A percentile compares a stretch with the other conserved stretches of the same genome.
These are phyloP conservation scores for Ambrosiella beaveri DNA, from an alignment of 2,329 filamentous ascomycete genomes.

Conservation along the genomic window DNA sequence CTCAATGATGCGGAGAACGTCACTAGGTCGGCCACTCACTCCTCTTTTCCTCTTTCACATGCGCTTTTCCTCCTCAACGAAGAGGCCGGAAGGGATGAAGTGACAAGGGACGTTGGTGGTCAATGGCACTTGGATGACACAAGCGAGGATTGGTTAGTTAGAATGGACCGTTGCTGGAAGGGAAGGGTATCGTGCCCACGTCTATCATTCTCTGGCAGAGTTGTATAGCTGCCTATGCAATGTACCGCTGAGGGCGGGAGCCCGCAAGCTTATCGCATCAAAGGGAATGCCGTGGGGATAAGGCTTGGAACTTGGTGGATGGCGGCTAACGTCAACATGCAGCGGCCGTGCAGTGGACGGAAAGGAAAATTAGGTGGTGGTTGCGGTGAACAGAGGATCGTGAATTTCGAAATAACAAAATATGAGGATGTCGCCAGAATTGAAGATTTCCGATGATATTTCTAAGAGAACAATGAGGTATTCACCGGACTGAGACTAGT, in stretches of 20 bases:
- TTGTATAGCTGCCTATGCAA: not conserved
- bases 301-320: no score
- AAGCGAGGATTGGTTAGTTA: not conserved
- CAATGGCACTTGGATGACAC: not conserved
- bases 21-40: not conserved
- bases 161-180: not conserved
- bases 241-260: not conserved
- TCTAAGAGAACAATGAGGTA: no score
- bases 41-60: not conserved
- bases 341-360: not conserved
- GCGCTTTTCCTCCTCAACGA: not conserved
- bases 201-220: not conserved
- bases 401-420: no score
- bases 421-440: no score
- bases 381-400: no score
- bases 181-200: not conserved
- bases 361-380: no score
- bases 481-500: no score
- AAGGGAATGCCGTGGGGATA: no score
- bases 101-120: not conserved
- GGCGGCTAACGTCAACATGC: not conserved
- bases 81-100: conserved; percentile 3
- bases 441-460: no score
- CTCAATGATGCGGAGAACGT: not conserved
- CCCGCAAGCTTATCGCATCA: not conserved